phyloP scores from a whole-genome alignment of 345 rosid genomes.

The Syzygium aqueum region DNA sequence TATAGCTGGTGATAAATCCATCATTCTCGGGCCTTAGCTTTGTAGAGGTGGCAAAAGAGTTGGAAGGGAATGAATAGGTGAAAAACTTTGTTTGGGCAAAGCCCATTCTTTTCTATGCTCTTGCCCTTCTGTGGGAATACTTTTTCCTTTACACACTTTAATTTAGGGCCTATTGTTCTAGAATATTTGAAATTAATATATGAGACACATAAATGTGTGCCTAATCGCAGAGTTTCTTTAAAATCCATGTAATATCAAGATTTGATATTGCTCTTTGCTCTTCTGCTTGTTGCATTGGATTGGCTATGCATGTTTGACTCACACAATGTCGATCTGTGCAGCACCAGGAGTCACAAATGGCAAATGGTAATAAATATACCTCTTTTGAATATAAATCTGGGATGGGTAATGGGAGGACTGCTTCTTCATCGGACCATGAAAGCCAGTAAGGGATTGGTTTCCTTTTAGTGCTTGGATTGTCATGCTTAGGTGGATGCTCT shows the following conservation, averaged over 20 bases:
- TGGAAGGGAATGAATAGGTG: not conserved
- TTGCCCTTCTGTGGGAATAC: not conserved
- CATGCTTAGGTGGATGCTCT: not conserved
- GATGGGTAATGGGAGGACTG: constrained; percentile 81
- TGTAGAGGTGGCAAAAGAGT: not conserved
- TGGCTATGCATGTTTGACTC: constrained; percentile 1
- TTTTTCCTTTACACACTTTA: not conserved
- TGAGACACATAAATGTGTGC: not conserved
- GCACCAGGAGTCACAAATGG: constrained; percentile 82
- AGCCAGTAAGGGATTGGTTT: constrained; percentile 73
- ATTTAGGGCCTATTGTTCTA: not conserved
- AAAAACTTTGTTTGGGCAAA: not conserved
- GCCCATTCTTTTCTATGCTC: not conserved
- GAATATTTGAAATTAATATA: not conserved
- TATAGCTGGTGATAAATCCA: not conserved
- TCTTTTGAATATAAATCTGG: constrained; percentile 97
- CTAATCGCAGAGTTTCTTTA: not conserved
- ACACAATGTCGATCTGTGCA: constrained; percentile 19
- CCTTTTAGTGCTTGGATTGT: not conserved
- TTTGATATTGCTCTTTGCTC: not conserved
- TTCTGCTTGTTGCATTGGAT: constrained; percentile 1
- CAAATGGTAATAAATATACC: constrained; percentile 73
- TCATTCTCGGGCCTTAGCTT: not conserved
- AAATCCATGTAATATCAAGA: not conserved
- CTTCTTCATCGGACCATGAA: constrained; percentile 93